Conservation (phyloP, 306 rosid species). For the Dalbergia oliveri region DNA sequence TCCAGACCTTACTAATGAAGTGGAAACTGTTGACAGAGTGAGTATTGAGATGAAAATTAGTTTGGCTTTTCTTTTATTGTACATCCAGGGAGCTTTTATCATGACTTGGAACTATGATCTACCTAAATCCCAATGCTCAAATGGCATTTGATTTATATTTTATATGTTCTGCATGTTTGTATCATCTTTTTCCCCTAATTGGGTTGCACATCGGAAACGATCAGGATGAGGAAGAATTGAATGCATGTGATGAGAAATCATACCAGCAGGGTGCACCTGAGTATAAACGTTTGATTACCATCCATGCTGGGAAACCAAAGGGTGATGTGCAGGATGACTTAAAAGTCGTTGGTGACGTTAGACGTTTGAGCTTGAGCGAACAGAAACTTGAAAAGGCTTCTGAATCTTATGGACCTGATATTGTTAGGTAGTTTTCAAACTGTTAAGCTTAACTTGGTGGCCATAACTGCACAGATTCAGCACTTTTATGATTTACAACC, state of each 20-base stretch:
- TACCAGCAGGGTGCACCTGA: slow-evolving; percentile 56
- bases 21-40: slow-evolving; percentile 58
- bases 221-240: slow-evolving; percentile 50
- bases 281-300: slow-evolving; percentile 77
- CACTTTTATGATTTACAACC: slow-evolving; percentile 17
- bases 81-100: neutral
- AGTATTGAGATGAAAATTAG: slow-evolving; percentile 18
- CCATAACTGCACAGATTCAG: slow-evolving; percentile 25
- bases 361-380: slow-evolving; percentile 86
- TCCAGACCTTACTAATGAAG: slow-evolving; percentile 36
- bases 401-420: slow-evolving; percentile 57
- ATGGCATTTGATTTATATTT: slow-evolving; percentile 14
- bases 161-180: slow-evolving; percentile 1
- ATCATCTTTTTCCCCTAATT: slow-evolving; percentile 10
- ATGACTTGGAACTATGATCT: slow-evolving; percentile 18
- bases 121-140: slow-evolving; percentile 28
- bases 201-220: neutral
- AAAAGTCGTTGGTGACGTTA: slow-evolving; percentile 56
- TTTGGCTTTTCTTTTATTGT: neutral
- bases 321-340: slow-evolving; percentile 64
- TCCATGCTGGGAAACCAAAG: slow-evolving; percentile 81
- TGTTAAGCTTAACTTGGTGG: slow-evolving; percentile 2
- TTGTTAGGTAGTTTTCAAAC: slow-evolving; percentile 62
- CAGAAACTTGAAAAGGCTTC: slow-evolving; percentile 66
- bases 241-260: slow-evolving; percentile 54